Base-by-base conservation (phyloP, 805 yeast species). In the Kockiozyma suomiensis region DNA sequence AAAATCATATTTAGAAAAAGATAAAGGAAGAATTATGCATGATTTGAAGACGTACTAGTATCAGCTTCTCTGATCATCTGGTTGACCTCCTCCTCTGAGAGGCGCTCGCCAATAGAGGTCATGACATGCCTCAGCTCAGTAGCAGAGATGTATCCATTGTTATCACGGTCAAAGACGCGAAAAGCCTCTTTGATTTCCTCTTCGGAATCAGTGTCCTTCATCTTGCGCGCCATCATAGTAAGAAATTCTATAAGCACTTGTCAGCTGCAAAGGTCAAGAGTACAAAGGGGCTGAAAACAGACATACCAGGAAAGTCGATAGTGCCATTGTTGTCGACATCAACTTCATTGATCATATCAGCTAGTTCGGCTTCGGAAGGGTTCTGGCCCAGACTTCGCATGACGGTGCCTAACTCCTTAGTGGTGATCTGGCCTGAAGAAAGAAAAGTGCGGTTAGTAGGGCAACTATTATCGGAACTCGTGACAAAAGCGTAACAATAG, bases 371-470 rank as follows among this genome's bases (percentile, higher is more conserved):
- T 76, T 94, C 98, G 52, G 96, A 86, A 38, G 99, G 99, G 71
- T 93, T 93, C 76, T 91, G 94, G 54, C 99, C 99, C 72, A 94
- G 81, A n/a, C 97, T 90, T 78, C 99, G 87, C 99, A 94, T 94
- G 54, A 94, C 99, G 3, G 97, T 91, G 66, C 98, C 97, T 68
- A 94, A 82, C 78, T 94, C 99, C 72, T 89, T 84, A 69, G 97
- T 89, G 60, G 97, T 90, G 79, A 94, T 94, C 73, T 90, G 90
- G 50, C 74, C 74, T 63, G 23, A n/a, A 38, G 35, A 26, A 46
- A 17, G 7, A 15, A 41, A 17, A 13, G 13, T 15, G 5, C 32
- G n/a, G n/a, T n/a, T n/a, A n/a, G n/a, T n/a, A n/a, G n/a, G n/a
- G n/a, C n/a, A n/a, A n/a, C 19, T 8, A 28, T n/a, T 15, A 3